phyloP scores from a whole-genome alignment of 2,329 filamentous ascomycete genomes.

The Penicillium vulpinum region DNA sequence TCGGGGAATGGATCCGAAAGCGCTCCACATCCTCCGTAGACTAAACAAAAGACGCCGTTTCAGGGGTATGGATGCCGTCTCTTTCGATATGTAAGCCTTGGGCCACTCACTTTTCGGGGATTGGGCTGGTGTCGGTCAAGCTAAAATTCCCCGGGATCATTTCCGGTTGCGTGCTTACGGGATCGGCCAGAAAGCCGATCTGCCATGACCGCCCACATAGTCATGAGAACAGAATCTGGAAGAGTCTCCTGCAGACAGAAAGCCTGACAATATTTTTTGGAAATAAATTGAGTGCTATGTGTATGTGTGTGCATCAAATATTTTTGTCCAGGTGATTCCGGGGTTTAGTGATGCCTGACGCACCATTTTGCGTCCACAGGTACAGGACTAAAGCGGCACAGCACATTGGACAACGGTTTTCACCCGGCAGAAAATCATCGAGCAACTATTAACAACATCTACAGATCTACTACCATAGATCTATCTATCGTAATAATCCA shows the following conservation, averaged over 20 bases:
- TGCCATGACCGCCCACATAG: neutral
- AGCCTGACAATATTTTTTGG: neutral
- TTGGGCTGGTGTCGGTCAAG: constrained; percentile 4
- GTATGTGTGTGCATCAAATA: neutral
- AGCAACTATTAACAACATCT: too few relatives aligned
- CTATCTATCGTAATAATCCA: too few relatives aligned
- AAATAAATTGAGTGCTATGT: neutral
- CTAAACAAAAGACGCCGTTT: neutral
- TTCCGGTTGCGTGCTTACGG: constrained; percentile 8
- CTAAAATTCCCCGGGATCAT: neutral
- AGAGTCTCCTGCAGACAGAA: neutral
- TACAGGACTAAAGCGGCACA: too few relatives aligned
- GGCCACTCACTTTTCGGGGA: neutral
- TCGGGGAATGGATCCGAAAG: constrained; percentile 1
- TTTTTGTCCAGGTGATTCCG: neutral
- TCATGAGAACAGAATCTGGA: neutral
- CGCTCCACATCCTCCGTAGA: neutral
- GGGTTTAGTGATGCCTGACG: neutral
- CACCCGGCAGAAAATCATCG: too few relatives aligned
- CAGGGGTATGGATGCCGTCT: neutral
- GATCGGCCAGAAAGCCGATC: constrained; percentile 20
- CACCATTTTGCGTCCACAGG: too few relatives aligned
- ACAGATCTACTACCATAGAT: too few relatives aligned
- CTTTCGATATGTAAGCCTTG: neutral
- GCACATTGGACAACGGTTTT: too few relatives aligned